Base-by-base conservation (phyloP, 768 basidiomycete species). In the Phaeolepiota aurea region DNA sequence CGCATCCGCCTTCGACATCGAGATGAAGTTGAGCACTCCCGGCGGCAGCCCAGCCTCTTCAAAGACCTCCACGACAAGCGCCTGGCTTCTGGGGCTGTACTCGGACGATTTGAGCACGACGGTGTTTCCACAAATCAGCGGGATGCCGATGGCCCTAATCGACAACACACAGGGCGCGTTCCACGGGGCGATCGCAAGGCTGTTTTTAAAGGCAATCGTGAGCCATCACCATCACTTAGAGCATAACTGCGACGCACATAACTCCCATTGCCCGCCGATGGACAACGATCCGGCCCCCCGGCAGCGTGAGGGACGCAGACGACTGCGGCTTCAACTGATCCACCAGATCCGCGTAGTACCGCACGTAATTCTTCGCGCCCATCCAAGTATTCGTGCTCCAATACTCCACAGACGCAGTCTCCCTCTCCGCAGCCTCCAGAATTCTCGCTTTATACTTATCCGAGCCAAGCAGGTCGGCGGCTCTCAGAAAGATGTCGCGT, bases 1-100 rank as follows among this genome's bases (percentile, higher is more conserved):
- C 0, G 71, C 61, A 32, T 55, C 59, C 30, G 71, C 64, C 12
- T 57, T 52, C 3, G 71, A 66, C 45, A 70, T 66, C 4, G 71
- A 66, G 12, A 82, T 48, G 48, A 68, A 71, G 47, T 82, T 79
- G 4, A 82, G 48, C 4, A 77, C 78, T 4, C 78, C 79, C 12
- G 59, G 54, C 3, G 81, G 81, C 1, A 85, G 54, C 1, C 81
- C 79, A 0, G 79, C 80, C 46, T 77, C 72, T 11, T 71, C 58
- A 15, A 79, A 62, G 1, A 72, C 47, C 42, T 76, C 72, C 0
- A 59, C 58, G 9, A 72, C 59, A 4, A 76, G 54, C 4, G 60
- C 56, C 40, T 76, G 74, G 15, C 61, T 65, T 12, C 67, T 57
- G 0, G 77, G 76, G 38, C 65, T 71, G 32, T 58, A 55, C 45